These are phyloP conservation scores for Neonectria hederae DNA, from an alignment of 2,329 filamentous ascomycete species.

Conservation along the genomic window DNA sequence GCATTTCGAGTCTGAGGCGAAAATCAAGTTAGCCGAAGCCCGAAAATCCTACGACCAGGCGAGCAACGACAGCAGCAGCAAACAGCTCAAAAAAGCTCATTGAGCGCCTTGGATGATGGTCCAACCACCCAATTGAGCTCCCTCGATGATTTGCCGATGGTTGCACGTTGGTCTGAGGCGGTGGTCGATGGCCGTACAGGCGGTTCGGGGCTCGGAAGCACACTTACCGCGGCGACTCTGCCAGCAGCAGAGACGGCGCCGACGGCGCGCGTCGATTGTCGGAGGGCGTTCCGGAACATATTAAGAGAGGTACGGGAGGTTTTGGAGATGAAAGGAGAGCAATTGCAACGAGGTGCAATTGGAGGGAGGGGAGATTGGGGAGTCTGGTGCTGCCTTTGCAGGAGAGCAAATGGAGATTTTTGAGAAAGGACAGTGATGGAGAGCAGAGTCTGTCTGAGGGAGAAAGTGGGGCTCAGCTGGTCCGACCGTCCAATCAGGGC, in stretches of 20 bases:
- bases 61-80: conserved; percentile 41
- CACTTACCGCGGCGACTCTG: conserved; percentile 94
- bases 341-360: conserved; percentile 72
- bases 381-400: conserved; percentile 60
- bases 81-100: conserved; percentile 50
- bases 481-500: conserved; percentile 47
- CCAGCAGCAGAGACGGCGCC: conserved; percentile 91
- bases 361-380: conserved; percentile 68
- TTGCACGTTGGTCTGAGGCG: conserved; percentile 49
- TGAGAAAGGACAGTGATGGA: conserved; percentile 52
- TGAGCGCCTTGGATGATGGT: conserved; percentile 23
- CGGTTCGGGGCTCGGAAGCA: conserved; percentile 51
- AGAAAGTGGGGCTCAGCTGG: conserved; percentile 51
- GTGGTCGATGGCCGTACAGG: conserved; percentile 51
- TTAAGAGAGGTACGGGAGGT: conserved; percentile 62
- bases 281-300: conserved; percentile 99
- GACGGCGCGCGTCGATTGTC: conserved; percentile 95
- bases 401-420: conserved; percentile 58
- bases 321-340: conserved; percentile 62
- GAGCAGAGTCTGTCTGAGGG: conserved; percentile 55
- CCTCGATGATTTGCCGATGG: conserved; percentile 43
- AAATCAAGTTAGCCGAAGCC: conserved; percentile 66
- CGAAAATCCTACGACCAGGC: conserved; percentile 50
- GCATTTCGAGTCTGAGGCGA: conserved; percentile 82
- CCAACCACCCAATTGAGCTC: conserved; percentile 51